Percentiles rank a stretch among this genome's conserved stretches.
Conservation (phyloP, 169 alveolate species). For the Plasmodium sp. region DNA sequence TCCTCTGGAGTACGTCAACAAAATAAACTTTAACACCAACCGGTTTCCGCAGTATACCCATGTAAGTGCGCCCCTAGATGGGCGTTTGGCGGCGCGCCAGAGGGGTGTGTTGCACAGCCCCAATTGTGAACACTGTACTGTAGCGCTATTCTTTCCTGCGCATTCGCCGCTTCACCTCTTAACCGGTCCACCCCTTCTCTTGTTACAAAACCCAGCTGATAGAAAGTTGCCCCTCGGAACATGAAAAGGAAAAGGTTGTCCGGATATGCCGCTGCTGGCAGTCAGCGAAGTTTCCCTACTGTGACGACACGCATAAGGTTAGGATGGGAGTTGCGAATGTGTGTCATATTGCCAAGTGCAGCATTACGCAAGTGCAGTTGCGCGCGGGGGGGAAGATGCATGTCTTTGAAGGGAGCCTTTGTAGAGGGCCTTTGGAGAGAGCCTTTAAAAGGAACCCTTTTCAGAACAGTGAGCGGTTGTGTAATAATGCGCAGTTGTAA, state of each 20-base stretch:
- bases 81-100: background rate
- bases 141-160: background rate
- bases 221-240: slow-evolving; percentile 78
- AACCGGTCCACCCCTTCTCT: background rate
- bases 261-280: slow-evolving; percentile 92
- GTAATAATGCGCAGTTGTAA: background rate
- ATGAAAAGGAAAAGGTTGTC: slow-evolving; percentile 78
- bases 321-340: background rate
- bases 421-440: background rate
- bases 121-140: background rate
- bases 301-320: slow-evolving; percentile 91
- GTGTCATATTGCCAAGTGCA: background rate
- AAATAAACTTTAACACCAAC: slow-evolving; percentile 82
- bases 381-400: background rate
- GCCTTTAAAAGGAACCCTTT: background rate
- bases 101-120: background rate
- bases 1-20: slow-evolving; percentile 81
- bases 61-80: slow-evolving; percentile 29
- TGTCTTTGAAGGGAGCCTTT: background rate
- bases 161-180: background rate
- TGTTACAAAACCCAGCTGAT: slow-evolving; percentile 43
- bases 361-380: background rate
- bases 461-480: background rate
- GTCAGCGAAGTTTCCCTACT: slow-evolving; percentile 87
- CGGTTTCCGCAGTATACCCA: slow-evolving; percentile 80